Conservation (phyloP, 2,329 filamentous ascomycete genomes). For the Neofusicoccum ribis region DNA sequence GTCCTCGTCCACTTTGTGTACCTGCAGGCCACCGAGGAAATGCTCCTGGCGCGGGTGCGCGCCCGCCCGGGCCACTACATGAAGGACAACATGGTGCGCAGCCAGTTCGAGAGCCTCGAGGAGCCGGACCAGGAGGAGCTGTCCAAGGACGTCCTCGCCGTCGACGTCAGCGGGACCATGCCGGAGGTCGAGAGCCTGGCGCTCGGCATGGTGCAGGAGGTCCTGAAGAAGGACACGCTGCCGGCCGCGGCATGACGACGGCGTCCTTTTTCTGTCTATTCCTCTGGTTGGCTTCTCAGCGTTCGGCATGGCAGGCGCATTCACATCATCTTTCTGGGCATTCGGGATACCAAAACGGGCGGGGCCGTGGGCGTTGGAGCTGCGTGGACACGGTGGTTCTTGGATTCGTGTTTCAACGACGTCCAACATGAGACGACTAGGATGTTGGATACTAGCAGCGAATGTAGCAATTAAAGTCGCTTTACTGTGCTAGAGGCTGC, state of each 20-base stretch:
- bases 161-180: conserved; percentile 47
- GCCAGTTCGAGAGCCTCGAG: conserved; percentile 87
- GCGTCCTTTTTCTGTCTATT: neutral
- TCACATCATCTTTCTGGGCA: conserved; percentile 1
- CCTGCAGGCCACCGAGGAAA: conserved; percentile 73
- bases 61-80: conserved; percentile 85
- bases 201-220: conserved; percentile 38
- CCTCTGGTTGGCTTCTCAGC: neutral
- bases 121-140: conserved; percentile 69
- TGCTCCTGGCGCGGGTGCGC: conserved; percentile 73
- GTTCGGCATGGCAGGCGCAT: conserved; percentile 12
- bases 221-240: conserved; percentile 28
- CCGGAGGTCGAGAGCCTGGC: conserved; percentile 44
- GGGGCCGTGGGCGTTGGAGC: conserved; percentile 1
- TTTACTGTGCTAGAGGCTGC: neutral
- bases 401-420: neutral
- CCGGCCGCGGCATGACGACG: conserved; percentile 5
- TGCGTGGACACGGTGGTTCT: neutral
- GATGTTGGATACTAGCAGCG: neutral
- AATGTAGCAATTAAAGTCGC: conserved; percentile 9
- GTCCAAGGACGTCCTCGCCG: conserved; percentile 46
- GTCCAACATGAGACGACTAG: neutral
- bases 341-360: conserved; percentile 10
- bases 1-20: conserved; percentile 82
- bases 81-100: conserved; percentile 92